phyloP scores from a whole-genome alignment of 345 rosid genomes.

The Crucihimalaya himalaica region DNA sequence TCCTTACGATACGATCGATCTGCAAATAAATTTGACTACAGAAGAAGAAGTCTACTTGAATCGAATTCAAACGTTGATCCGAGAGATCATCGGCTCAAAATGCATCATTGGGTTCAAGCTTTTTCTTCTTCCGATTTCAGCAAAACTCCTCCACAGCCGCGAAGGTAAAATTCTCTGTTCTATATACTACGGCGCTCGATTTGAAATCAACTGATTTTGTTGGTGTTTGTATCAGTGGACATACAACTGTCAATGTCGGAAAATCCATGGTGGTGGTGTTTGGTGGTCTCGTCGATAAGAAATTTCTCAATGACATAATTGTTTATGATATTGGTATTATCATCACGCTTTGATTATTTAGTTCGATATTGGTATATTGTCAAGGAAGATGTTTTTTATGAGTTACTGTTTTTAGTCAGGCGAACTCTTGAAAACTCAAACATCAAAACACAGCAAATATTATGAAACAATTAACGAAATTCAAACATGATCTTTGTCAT shows the following conservation, averaged over 20 bases:
- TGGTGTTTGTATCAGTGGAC: conserved; percentile 60
- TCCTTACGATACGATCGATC: conserved; percentile 30
- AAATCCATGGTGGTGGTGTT: conserved; percentile 84
- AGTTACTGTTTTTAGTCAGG: not conserved
- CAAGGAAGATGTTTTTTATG: not conserved
- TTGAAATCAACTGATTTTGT: conserved; percentile 7
- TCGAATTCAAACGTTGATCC: conserved; percentile 21
- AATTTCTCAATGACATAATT: conserved; percentile 64
- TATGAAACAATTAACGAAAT: too few species aligned
- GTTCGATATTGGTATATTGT: not conserved
- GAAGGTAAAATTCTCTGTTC: conserved; percentile 50
- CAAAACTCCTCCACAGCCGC: conserved; percentile 82
- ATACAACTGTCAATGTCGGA: conserved; percentile 71
- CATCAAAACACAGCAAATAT: too few species aligned
- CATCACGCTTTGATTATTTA: not conserved
- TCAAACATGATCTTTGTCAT: too few species aligned
- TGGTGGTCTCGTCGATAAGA: conserved; percentile 86
- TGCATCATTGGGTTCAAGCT: conserved; percentile 96
- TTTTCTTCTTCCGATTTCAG: conserved; percentile 74
- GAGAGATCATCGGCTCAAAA: conserved; percentile 34
- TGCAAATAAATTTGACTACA: conserved; percentile 8
- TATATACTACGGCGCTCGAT: not conserved
- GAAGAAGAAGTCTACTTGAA: conserved; percentile 6
- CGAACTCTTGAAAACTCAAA: too few species aligned
- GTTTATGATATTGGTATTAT: conserved; percentile 81